Evolutionary conservation across 2,329 filamentous ascomycete genomes (phyloP), one percentile per base, ranked within the genome.

Genomic region (Aspergillus ochraceoroseus): DNA sequence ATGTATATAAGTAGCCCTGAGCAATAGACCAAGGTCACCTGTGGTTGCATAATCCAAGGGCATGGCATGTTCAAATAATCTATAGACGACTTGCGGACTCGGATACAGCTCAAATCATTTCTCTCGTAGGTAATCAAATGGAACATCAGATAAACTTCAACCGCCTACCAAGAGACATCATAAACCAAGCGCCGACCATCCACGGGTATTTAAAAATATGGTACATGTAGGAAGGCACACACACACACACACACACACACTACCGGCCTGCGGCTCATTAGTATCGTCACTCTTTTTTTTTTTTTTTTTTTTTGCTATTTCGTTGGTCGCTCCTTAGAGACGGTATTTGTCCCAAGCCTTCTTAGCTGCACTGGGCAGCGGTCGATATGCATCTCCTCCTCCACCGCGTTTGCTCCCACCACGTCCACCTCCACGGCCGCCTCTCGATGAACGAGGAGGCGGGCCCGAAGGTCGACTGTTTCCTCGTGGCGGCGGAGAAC

Each of bases 321-420:
- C n/a, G n/a, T 26, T 31, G 11, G 29, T 14, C 32, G 14, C 2
- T 35, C 38, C 34, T 58, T 42, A 59, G 13, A 60, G 38, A 38
- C 58, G 48, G 40, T 55, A 54, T 43, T 43, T 54, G 36, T 62
- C 57, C 58, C 59, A 62, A n/a, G 51, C 53, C 27, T 58, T 58
- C 32, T 61, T 59, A 5, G 44, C 58, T 2, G 58, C 54, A 47
- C 56, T 61, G 2, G 58, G 59, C 48, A 61, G 44, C 5, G 61
- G 61, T 25, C 60, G 59, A 49, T 64, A 64, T 6, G 47, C 38
- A 33, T 60, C 52, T 15, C 56, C 45, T 8, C 46, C 36, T 5
- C 43, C 39, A 18, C 38, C 39, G 4, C 52, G 46, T 13, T 54
- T 26, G 11, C 44, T 22, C 11, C 33, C 37, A 15, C 49, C 43